A percentile compares a stretch with the other conserved stretches of the same genome.
phyloP scores from a whole-genome alignment of 257 asterid genomes.

The Sherardia arvensis region DNA sequence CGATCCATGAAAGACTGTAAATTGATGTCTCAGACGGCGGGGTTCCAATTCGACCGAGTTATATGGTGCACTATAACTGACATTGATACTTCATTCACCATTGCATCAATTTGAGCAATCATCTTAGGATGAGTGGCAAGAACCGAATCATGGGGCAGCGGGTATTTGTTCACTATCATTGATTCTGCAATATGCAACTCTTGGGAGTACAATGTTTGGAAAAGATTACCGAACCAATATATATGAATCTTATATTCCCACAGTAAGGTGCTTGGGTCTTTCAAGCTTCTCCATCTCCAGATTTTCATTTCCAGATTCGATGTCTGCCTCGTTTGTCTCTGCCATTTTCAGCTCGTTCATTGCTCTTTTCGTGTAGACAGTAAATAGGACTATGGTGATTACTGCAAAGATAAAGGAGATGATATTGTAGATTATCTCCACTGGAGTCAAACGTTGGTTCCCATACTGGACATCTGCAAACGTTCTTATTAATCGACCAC shows the following conservation, averaged over 20 bases:
- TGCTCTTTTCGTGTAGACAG: conserved; percentile 58
- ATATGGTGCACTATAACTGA: too few relatives aligned
- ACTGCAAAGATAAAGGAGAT: conserved; percentile 65
- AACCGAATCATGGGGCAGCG: too few relatives aligned
- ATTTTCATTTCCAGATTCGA: conserved; percentile 12
- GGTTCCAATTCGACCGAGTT: too few relatives aligned
- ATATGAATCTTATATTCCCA: too few relatives aligned
- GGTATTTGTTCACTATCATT: too few relatives aligned
- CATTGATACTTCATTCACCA: too few relatives aligned
- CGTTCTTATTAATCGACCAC: conserved; percentile 78
- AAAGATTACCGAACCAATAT: neutral
- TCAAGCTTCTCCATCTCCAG: conserved; percentile 49
- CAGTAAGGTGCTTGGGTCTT: neutral
- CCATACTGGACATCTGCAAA: conserved; percentile 74
- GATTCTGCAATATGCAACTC: too few relatives aligned
- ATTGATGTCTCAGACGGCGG: too few relatives aligned
- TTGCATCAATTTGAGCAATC: too few relatives aligned
- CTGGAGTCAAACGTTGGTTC: conserved; percentile 53
- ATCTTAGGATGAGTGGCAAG: too few relatives aligned
- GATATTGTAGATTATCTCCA: conserved; percentile 67
- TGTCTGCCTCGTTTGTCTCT: conserved; percentile 28
- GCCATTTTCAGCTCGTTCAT: conserved; percentile 47
- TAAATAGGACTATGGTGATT: conserved; percentile 48
- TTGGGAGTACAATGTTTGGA: too few relatives aligned
- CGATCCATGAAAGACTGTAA: too few relatives aligned